Percentiles rank a stretch among this genome's conserved stretches.
These are phyloP conservation scores for Rhododendron kiyosumense DNA, from an alignment of 148 eudicot genomes.

Conservation along the genomic window DNA sequence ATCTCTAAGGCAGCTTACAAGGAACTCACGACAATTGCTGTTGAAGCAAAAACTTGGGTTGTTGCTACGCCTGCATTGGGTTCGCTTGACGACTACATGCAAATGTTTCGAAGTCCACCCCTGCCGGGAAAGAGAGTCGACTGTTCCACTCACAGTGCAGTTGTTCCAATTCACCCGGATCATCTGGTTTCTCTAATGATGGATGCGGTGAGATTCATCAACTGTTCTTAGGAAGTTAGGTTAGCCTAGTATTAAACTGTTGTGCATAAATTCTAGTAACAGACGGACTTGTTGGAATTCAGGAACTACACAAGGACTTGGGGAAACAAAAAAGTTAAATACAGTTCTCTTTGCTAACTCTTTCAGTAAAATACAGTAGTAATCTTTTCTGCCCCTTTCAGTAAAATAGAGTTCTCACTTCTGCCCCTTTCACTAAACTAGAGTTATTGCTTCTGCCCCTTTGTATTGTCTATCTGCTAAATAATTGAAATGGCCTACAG, in stretches of 20 bases:
- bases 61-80: neutral
- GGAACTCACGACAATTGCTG: neutral
- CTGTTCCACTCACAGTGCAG: neutral
- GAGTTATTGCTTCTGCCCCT: neutral
- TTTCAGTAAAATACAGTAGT: too few relatives aligned
- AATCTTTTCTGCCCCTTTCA: too few relatives aligned
- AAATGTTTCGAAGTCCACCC: neutral
- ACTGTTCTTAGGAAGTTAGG: neutral
- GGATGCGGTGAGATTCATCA: conserved; percentile 4
- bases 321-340: too few relatives aligned
- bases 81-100: neutral
- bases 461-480: neutral
- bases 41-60: neutral
- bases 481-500: neutral
- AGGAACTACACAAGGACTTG: too few relatives aligned
- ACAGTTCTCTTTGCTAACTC: too few relatives aligned
- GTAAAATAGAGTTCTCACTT: too few relatives aligned
- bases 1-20: conserved; percentile 5
- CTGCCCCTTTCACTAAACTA: neutral
- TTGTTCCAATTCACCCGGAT: neutral
- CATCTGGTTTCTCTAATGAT: neutral
- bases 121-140: neutral
- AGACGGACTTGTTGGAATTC: neutral
- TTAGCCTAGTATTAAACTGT: neutral
- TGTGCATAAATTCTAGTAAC: neutral